phyloP scores from a whole-genome alignment of 768 basidiomycete species.

The Tricholoma hemisulphureum region DNA sequence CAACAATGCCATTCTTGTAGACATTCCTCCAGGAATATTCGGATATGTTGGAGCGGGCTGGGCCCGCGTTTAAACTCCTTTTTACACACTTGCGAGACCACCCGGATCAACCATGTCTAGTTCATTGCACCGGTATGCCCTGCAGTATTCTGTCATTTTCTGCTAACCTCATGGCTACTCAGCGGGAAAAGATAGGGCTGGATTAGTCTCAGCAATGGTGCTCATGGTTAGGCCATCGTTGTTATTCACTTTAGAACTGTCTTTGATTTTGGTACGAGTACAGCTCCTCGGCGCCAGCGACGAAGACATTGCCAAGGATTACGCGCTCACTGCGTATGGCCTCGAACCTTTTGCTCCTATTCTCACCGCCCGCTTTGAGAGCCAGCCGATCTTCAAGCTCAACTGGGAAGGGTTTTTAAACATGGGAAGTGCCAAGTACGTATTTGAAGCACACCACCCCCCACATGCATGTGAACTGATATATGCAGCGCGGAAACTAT shows the following conservation, averaged over 20 bases:
- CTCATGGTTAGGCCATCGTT: conserved; percentile 25
- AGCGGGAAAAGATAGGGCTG: conserved; percentile 48
- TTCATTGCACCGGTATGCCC: conserved; percentile 43
- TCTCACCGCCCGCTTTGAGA: conserved; percentile 30
- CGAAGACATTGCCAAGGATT: conserved; percentile 39
- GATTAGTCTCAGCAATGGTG: conserved; percentile 35
- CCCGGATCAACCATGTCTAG: conserved; percentile 37
- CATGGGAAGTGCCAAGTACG: conserved; percentile 35
- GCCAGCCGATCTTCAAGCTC: conserved; percentile 28
- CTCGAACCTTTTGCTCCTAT: conserved; percentile 32
- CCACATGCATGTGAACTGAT: neutral
- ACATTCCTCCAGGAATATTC: conserved; percentile 30
- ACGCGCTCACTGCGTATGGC: conserved; percentile 38
- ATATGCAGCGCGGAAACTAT: conserved; percentile 35
- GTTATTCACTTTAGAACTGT: too few relatives aligned
- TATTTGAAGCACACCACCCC: neutral
- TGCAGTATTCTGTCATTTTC: neutral
- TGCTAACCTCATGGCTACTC: neutral
- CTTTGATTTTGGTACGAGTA: too few relatives aligned
- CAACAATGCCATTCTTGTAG: too few relatives aligned
- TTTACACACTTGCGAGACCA: conserved; percentile 37
- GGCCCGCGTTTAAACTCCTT: conserved; percentile 31
- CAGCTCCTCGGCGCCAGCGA: conserved; percentile 41
- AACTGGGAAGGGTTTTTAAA: conserved; percentile 35
- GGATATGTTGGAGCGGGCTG: conserved; percentile 31